These are phyloP conservation scores for Dissophora globulifera DNA, from an alignment of 192 early-diverging fungal genomes.

Conservation along the genomic window DNA sequence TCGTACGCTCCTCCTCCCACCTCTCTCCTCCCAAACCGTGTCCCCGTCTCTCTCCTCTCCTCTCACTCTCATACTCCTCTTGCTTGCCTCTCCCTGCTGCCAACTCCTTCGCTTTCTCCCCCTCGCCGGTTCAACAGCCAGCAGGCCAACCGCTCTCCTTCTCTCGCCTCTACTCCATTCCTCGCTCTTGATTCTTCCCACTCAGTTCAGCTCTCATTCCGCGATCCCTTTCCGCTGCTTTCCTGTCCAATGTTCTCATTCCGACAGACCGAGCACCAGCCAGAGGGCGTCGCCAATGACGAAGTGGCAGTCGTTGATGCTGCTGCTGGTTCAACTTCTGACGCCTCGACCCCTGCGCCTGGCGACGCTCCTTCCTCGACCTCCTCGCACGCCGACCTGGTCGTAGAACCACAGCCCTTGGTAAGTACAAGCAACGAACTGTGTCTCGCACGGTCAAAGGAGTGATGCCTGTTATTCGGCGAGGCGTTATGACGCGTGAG, in stretches of 20 bases:
- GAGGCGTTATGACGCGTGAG: too few species aligned
- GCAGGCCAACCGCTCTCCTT: too few species aligned
- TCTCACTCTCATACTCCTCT: background rate
- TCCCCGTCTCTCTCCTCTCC: background rate
- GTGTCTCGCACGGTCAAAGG: too few species aligned
- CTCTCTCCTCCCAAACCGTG: background rate
- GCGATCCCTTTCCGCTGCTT: background rate
- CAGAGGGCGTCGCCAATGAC: too few species aligned
- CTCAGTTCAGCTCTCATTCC: background rate
- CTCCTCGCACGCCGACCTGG: background rate
- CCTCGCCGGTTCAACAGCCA: too few species aligned
- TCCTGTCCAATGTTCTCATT: constrained; percentile 21
- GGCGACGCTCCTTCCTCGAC: background rate
- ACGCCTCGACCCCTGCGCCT: background rate
- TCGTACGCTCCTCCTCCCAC: background rate
- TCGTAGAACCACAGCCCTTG: constrained; percentile 7
- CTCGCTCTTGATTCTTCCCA: too few species aligned
- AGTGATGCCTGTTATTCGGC: too few species aligned
- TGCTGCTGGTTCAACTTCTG: background rate
- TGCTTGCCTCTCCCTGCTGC: background rate
- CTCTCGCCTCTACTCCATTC: too few species aligned
- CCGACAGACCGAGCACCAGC: constrained; percentile 4
- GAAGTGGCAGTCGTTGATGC: background rate
- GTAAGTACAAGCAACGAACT: background rate
- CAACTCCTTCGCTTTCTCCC: too few species aligned